Evolutionary conservation across 257 asterid species (phyloP).

Genomic region (Nicotiana tabacum): DNA sequence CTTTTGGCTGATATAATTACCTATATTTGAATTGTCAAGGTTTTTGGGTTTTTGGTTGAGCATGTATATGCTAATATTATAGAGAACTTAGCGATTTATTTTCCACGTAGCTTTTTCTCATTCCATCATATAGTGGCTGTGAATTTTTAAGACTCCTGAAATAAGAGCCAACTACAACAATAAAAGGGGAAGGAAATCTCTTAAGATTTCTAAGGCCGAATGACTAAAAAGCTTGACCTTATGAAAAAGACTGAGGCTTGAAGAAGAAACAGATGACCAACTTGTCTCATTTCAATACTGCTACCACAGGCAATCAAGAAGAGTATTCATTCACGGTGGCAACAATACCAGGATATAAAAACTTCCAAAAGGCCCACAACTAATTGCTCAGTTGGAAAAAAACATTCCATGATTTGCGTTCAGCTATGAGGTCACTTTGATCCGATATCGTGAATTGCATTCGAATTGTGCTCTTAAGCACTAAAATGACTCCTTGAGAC

Average conservation of each 20-base stretch:
- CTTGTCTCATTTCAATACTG: background rate
- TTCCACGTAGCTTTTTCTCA: background rate
- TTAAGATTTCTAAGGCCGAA: background rate
- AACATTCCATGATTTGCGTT: background rate
- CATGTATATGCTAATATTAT: background rate
- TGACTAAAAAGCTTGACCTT: background rate
- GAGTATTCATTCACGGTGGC: background rate
- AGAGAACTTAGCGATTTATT: background rate
- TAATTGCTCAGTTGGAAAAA: background rate
- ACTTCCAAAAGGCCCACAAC: background rate
- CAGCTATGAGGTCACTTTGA: background rate
- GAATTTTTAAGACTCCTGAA: background rate
- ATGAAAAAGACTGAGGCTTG: background rate
- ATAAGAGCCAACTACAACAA: background rate
- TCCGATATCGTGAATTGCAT: background rate
- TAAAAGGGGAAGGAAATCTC: background rate
- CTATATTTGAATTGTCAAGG: background rate
- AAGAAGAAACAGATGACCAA: background rate
- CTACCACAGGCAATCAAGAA: background rate
- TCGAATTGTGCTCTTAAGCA: background rate
- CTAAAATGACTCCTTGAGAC: background rate
- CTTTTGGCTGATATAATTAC: background rate
- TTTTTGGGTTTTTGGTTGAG: background rate
- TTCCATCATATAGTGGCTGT: background rate
- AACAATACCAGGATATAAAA: background rate